phyloP scores from a whole-genome alignment of 2,329 filamentous ascomycete genomes.

The Acarospora socialis region DNA sequence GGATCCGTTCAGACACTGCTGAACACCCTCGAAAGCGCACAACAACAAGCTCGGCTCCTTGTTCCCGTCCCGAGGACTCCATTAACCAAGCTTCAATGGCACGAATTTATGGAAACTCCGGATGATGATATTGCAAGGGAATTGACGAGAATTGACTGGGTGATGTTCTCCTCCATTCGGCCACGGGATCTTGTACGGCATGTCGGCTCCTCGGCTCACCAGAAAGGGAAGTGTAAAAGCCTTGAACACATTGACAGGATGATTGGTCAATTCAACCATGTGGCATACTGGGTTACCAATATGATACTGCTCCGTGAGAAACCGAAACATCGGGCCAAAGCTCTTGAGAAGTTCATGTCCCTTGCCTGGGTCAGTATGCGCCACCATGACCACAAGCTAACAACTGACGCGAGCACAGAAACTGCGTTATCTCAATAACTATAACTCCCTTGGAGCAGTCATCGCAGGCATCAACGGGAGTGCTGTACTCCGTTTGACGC shows the following conservation, averaged over 20 bases:
- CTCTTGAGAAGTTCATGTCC: constrained; percentile 90
- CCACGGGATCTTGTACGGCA: constrained; percentile 87
- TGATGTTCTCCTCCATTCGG: constrained; percentile 91
- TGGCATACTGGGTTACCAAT: constrained; percentile 69
- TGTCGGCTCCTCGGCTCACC: constrained; percentile 58
- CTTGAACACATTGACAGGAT: constrained; percentile 83
- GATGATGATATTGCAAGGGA: constrained; percentile 81
- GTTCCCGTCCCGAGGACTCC: constrained; percentile 54
- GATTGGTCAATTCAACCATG: constrained; percentile 83
- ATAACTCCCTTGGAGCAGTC: constrained; percentile 88
- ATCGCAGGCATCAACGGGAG: constrained; percentile 85
- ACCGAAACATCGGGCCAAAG: constrained; percentile 80
- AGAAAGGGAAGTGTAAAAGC: constrained; percentile 61
- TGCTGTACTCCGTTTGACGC: constrained; percentile 66
- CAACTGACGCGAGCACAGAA: constrained; percentile 35
- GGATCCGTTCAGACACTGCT: constrained; percentile 36
- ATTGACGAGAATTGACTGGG: constrained; percentile 91
- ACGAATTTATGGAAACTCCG: constrained; percentile 72
- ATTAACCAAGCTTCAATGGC: constrained; percentile 76
- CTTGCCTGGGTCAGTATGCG: constrained; percentile 44
- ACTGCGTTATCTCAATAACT: constrained; percentile 78
- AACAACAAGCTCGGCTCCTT: constrained; percentile 59
- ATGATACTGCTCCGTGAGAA: constrained; percentile 85
- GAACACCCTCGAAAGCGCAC: constrained; percentile 62
- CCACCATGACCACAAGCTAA: too few species aligned